Evolutionary conservation across 495 filamentous ascomycete genomes (phyloP).

Genomic region (Daldinia vernicosa): DNA sequence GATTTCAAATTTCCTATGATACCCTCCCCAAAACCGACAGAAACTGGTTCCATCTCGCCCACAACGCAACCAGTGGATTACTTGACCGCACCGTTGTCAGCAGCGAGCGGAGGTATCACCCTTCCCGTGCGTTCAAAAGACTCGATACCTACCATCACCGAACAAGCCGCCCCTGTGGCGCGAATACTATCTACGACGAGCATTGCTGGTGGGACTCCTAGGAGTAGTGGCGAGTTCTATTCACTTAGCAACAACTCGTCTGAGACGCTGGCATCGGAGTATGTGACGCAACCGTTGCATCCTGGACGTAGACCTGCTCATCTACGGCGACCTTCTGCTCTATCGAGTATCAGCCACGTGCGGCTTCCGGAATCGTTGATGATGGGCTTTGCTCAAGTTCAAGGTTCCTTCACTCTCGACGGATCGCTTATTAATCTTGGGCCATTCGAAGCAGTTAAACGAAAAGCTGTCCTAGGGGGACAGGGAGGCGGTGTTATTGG

Average conservation of each 20-base stretch:
- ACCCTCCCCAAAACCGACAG: slow-evolving; percentile 53
- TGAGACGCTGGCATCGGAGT: slow-evolving; percentile 93
- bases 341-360: slow-evolving; percentile 56
- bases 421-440: slow-evolving; percentile 88
- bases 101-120: slow-evolving; percentile 42
- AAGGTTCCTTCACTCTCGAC: slow-evolving; percentile 89
- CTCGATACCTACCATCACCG: slow-evolving; percentile 56
- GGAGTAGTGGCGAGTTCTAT: slow-evolving; percentile 95
- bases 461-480: slow-evolving; percentile 88
- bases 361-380: slow-evolving; percentile 78
- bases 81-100: slow-evolving; percentile 50
- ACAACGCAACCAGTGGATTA: slow-evolving; percentile 41
- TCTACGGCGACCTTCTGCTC: slow-evolving; percentile 68
- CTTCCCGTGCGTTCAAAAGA: slow-evolving; percentile 51
- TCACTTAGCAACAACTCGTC: slow-evolving; percentile 91
- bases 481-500: slow-evolving; percentile 86
- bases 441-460: slow-evolving; percentile 93
- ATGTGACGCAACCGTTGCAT: slow-evolving; percentile 67
- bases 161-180: slow-evolving; percentile 68
- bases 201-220: slow-evolving; percentile 69
- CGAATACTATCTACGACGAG: slow-evolving; percentile 79
- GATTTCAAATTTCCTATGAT: slow-evolving; percentile 76
- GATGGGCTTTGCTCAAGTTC: slow-evolving; percentile 98
- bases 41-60: slow-evolving; percentile 14
- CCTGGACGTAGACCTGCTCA: slow-evolving; percentile 61